Evolutionary conservation across 805 yeast genomes (phyloP).

Genomic region (Trichomonascus vanleenenianus): DNA sequence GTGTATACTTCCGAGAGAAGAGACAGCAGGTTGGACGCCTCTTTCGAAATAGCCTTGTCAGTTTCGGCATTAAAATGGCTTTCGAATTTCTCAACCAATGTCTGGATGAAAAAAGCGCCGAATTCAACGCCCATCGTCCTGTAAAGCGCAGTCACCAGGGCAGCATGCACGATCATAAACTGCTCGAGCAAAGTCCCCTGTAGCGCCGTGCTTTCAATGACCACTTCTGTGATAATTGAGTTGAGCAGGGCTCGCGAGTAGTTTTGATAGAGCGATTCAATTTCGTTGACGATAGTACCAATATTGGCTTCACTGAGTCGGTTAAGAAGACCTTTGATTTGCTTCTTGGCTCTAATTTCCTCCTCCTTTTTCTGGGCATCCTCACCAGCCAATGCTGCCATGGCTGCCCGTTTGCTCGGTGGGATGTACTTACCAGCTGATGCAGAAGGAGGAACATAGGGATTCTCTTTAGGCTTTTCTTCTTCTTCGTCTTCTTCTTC

Average conservation of each 20-base stretch:
- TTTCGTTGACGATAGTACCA: slow-evolving; percentile 56
- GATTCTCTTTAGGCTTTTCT: slow-evolving; percentile 50
- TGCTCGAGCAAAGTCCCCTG: slow-evolving; percentile 68
- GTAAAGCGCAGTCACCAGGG: slow-evolving; percentile 66
- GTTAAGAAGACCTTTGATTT: slow-evolving; percentile 77
- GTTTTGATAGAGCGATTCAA: slow-evolving; percentile 52
- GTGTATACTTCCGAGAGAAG: slow-evolving; percentile 69
- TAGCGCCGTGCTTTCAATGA: slow-evolving; percentile 56
- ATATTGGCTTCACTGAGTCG: slow-evolving; percentile 85
- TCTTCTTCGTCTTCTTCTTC: slow-evolving; percentile 25
- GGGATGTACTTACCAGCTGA: slow-evolving; percentile 59
- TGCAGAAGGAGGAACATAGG: slow-evolving; percentile 42
- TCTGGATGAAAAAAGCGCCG: slow-evolving; percentile 81
- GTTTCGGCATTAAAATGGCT: slow-evolving; percentile 27
- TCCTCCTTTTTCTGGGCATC: slow-evolving; percentile 38
- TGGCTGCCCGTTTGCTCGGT: slow-evolving; percentile 66
- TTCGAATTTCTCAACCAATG: slow-evolving; percentile 65
- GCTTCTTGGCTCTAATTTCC: slow-evolving; percentile 42
- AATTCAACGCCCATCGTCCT: slow-evolving; percentile 77
- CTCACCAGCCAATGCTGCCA: slow-evolving; percentile 26
- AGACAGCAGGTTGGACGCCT: slow-evolving; percentile 60
- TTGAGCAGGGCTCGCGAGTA: slow-evolving; percentile 78
- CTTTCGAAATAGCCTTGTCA: slow-evolving; percentile 29
- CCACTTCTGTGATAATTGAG: slow-evolving; percentile 53
- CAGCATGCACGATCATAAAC: slow-evolving; percentile 72